phyloP scores from a whole-genome alignment of 352 stramenopile genomes.

The Albugo laibachii region DNA sequence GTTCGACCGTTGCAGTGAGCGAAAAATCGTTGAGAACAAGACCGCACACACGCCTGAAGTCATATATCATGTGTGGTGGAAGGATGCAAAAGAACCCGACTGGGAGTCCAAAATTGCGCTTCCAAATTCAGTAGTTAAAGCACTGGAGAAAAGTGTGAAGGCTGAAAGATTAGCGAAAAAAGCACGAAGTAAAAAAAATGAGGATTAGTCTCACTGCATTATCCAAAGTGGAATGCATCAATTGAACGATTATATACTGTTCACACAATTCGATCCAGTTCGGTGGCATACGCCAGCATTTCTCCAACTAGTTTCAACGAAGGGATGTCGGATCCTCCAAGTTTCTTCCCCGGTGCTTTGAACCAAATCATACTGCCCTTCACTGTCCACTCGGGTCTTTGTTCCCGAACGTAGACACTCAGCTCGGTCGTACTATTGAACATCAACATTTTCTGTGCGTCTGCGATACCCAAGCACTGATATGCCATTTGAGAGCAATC shows the following conservation, averaged over 20 bases:
- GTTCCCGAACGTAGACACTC: slow-evolving; percentile 69
- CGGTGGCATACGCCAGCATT: slow-evolving; percentile 89
- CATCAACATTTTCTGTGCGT: slow-evolving; percentile 88
- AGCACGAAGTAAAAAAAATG: slow-evolving; percentile 5
- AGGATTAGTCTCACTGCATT: slow-evolving; percentile 3
- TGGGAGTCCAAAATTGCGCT: not conserved
- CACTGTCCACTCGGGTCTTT: slow-evolving; percentile 83
- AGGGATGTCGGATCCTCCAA: slow-evolving; percentile 82
- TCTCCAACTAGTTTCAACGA: slow-evolving; percentile 88
- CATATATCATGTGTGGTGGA: slow-evolving; percentile 59
- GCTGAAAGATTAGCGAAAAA: not conserved
- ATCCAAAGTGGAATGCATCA: not conserved
- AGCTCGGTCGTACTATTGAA: slow-evolving; percentile 72
- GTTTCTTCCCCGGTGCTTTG: slow-evolving; percentile 72
- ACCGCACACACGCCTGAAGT: slow-evolving; percentile 28
- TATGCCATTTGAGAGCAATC: slow-evolving; percentile 92
- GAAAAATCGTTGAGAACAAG: slow-evolving; percentile 31
- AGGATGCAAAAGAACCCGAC: not conserved
- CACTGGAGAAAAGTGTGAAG: not conserved
- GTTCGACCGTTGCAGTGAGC: slow-evolving; percentile 29
- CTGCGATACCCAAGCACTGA: slow-evolving; percentile 63
- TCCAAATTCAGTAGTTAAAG: not conserved
- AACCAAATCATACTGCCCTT: slow-evolving; percentile 77
- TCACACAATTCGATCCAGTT: slow-evolving; percentile 88
- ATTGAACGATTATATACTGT: not conserved